Evolutionary conservation across 805 yeast species (phyloP), one percentile per base, ranked within the genome.

Genomic region (Saccharomyces jurei): DNA sequence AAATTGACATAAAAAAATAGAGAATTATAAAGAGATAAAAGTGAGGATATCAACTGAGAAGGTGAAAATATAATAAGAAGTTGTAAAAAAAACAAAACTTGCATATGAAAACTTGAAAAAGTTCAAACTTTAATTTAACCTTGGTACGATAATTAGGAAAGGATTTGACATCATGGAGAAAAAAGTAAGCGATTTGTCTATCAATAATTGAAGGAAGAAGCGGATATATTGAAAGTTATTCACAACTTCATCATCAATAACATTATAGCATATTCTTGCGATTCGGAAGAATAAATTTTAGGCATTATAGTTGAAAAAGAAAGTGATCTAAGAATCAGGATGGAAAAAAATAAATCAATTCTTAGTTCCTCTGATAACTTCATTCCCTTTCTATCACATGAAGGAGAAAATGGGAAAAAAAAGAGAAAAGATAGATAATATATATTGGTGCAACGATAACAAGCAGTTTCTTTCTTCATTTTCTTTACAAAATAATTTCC

Each of bases 401-500:
- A 26, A 27, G 25, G 10, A 10, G 41, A 13, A 50, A 31, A 50
- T 1, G 47, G 22, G 13, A 14, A 25, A 41, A 36, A n/a, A 17
- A 14, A 17, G 48, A 32, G 29, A 21, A 21, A 32, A 29, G 29
- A 36, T 32, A 21, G 50, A n/a, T 32, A 36, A n/a, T 30, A 36
- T 36, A 36, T 36, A 36, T 36, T 17, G 17, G 44, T 36, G 44
- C 44, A 36, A 36, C 44, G 25, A 25, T 47, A 30, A 17, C 26
- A 48, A 52, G 25, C 25, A 25, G 50, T n/a, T 27, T 26, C 44
- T 22, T 31, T 36, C 5, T 50, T 53, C 31, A 21, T 51, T 46
- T 11, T 22, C 28, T 6, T 22, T 56, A 78, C 49, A 81, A 64
- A 51, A 65, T 74, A 49, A 86, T 78, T 62, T 87, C 92, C 48